Evolutionary conservation across 2,329 filamentous ascomycete species (phyloP).

Genomic region (Penicillium nordicum): DNA sequence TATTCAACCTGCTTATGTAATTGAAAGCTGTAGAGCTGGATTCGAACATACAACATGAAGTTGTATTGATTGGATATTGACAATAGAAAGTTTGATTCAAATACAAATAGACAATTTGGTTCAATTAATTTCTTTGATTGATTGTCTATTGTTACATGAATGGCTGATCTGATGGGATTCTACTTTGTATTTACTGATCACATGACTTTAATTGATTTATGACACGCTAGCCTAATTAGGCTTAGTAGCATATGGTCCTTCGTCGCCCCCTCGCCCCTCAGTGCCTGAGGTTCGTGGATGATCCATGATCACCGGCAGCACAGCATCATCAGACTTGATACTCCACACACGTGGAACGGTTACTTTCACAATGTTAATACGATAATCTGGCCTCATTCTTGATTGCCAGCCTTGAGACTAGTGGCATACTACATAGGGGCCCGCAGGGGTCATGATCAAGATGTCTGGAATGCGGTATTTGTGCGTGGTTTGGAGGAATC

Average conservation of each 20-base stretch:
- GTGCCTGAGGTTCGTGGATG: neutral
- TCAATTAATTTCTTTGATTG: neutral
- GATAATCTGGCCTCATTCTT: conserved; percentile 8
- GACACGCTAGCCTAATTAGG: neutral
- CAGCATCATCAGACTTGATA: neutral
- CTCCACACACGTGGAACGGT: neutral
- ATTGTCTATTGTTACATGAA: neutral
- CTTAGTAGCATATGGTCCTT: neutral
- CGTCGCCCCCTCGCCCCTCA: neutral
- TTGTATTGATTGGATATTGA: neutral
- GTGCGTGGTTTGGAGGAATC: conserved; percentile 29
- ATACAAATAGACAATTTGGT: neutral
- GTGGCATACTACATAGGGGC: conserved; percentile 10
- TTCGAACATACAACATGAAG: neutral
- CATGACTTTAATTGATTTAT: neutral
- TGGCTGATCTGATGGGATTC: neutral
- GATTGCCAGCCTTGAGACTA: neutral
- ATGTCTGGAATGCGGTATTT: conserved; percentile 34
- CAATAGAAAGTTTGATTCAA: neutral
- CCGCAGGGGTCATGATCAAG: conserved; percentile 10
- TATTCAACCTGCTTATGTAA: conserved; percentile 8
- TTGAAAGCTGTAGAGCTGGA: neutral
- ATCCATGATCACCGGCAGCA: neutral
- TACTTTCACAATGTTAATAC: neutral
- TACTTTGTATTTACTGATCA: neutral